These are phyloP conservation scores for Sordariomycetes sp. DNA, from an alignment of 2,329 filamentous ascomycete species.

Conservation along the genomic window DNA sequence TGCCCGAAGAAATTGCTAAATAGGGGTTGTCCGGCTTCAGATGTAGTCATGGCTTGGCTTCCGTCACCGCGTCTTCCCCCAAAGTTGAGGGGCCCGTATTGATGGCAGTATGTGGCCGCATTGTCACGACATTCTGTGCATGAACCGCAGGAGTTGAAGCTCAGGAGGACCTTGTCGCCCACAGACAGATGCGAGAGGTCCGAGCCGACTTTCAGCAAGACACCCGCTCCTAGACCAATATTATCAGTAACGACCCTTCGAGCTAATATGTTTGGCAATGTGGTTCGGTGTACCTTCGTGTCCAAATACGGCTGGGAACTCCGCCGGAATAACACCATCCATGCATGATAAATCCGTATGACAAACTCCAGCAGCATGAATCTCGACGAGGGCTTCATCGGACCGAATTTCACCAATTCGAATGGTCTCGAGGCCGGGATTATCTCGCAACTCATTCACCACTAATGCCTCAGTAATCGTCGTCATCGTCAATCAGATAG, in stretches of 20 bases:
- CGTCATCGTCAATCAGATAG: too few species aligned
- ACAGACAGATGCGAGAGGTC: conserved; percentile 35
- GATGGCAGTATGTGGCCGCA: conserved; percentile 35
- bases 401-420: conserved; percentile 17
- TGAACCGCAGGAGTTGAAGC: conserved; percentile 22
- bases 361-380: conserved; percentile 44
- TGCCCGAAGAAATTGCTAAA: conserved; percentile 27
- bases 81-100: conserved; percentile 41
- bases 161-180: conserved; percentile 45
- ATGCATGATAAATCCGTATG: conserved; percentile 43
- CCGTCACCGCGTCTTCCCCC: too few species aligned
- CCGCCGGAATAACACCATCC: conserved; percentile 8
- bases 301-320: conserved; percentile 28
- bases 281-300: conserved; percentile 36
- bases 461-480: too few species aligned
- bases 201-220: conserved; percentile 32
- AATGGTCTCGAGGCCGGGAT: conserved; percentile 17
- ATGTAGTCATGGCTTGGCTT: too few species aligned
- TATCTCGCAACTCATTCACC: too few species aligned
- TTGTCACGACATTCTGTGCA: conserved; percentile 38
- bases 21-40: too few species aligned
- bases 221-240: conserved; percentile 26
- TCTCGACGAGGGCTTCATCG: conserved; percentile 41
- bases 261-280: not conserved
- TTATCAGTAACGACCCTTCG: not conserved